Evolutionary conservation across 1,284 basidiomycete species (phyloP).

Genomic region (Puccinia sorghi): DNA sequence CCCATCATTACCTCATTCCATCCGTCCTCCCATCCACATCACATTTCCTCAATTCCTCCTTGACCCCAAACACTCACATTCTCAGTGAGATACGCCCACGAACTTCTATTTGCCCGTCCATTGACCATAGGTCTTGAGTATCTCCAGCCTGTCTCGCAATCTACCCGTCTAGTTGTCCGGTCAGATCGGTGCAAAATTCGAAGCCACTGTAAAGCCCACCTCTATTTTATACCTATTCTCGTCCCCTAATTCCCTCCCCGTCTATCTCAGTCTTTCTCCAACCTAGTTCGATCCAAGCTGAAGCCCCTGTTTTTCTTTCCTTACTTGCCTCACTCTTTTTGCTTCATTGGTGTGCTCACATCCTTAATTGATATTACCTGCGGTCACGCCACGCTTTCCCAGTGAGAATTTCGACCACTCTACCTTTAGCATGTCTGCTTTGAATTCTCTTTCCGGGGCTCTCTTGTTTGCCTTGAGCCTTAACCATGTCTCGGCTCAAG

Average conservation of each 20-base stretch:
- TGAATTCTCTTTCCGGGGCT: constrained; percentile 12
- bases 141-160: background rate
- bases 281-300: background rate
- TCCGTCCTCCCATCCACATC: background rate
- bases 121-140: background rate
- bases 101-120: constrained; percentile 4
- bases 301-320: background rate
- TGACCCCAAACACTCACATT: background rate
- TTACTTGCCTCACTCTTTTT: constrained; percentile 4
- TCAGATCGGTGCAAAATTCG: background rate
- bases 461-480: constrained; percentile 18
- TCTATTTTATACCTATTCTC: constrained; percentile 2
- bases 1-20: background rate
- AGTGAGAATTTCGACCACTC: background rate
- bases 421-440: constrained; percentile 19
- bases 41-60: background rate
- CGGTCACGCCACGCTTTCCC: background rate
- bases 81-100: background rate
- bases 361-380: background rate
- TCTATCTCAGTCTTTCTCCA: background rate
- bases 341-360: background rate
- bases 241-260: no score
- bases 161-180: background rate
- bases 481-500: constrained; percentile 21
- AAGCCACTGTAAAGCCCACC: constrained; percentile 2